phyloP scores from a whole-genome alignment of 2,329 filamentous ascomycete species.

The Endoconidiophora laricicola region DNA sequence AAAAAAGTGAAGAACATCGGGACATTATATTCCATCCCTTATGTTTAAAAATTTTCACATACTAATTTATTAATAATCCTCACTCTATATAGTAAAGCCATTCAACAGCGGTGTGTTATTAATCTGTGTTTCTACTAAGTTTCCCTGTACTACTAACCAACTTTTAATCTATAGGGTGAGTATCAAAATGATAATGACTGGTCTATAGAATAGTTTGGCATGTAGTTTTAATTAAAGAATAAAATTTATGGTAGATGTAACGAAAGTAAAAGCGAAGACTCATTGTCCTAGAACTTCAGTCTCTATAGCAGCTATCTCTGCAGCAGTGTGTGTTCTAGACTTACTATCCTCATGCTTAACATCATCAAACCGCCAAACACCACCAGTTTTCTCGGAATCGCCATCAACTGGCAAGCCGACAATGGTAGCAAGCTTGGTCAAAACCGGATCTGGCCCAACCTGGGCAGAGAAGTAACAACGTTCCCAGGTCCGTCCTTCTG shows the following conservation, averaged over 20 bases:
- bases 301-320: constrained; percentile 28
- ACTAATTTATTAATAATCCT: no score
- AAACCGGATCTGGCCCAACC: constrained; percentile 28
- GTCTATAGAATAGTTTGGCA: neutral
- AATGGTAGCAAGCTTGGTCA: constrained; percentile 27
- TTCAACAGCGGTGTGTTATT: no score
- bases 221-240: neutral
- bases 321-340: constrained; percentile 21
- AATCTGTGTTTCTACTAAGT: no score
- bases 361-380: constrained; percentile 41
- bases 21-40: no score
- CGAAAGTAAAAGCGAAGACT: neutral
- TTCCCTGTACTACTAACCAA: no score
- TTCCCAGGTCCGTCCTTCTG: constrained; percentile 64
- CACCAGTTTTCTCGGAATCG: constrained; percentile 43
- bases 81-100: no score
- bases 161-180: neutral
- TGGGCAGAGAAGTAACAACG: constrained; percentile 59
- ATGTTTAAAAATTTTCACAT: neutral
- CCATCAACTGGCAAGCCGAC: constrained; percentile 34
- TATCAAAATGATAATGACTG: neutral
- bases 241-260: neutral
- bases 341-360: constrained; percentile 23
- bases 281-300: constrained; percentile 25
- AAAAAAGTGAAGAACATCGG: no score